Conservation (phyloP, 2,329 filamentous ascomycete species). For the Diatrype stigma region DNA sequence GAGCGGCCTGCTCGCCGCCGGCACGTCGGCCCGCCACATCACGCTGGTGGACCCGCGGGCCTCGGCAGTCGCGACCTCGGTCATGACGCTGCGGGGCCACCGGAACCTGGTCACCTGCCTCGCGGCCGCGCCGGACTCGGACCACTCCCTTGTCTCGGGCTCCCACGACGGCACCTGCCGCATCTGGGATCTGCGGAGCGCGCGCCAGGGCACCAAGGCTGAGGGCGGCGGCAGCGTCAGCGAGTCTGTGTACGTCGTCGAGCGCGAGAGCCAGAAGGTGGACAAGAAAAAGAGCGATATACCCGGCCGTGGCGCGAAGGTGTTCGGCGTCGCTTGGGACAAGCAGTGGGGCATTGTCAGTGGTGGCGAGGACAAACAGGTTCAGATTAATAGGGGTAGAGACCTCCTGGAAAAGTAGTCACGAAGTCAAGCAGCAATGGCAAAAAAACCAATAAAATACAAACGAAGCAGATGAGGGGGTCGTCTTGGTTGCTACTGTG, state of each 20-base stretch:
- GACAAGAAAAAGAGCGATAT: constrained; percentile 53
- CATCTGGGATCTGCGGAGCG: constrained; percentile 86
- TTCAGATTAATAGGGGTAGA: constrained; percentile 80
- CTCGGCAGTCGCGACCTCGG: constrained; percentile 69
- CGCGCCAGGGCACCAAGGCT: constrained; percentile 54
- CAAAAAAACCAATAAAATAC: too few relatives aligned
- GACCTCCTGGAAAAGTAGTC: constrained; percentile 35
- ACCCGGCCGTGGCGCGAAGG: constrained; percentile 81
- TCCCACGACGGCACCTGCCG: constrained; percentile 88
- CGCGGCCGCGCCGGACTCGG: constrained; percentile 55
- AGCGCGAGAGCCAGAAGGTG: constrained; percentile 65
- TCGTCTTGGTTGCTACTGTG: not conserved
- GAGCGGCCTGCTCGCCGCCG: constrained; percentile 62
- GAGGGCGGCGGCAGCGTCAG: constrained; percentile 61
- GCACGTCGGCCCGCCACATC: constrained; percentile 81
- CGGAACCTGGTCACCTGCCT: constrained; percentile 64
- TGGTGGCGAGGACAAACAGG: constrained; percentile 86
- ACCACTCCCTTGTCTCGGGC: constrained; percentile 82
- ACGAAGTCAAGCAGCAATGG: too few relatives aligned
- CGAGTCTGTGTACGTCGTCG: constrained; percentile 71
- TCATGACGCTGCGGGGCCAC: constrained; percentile 90
- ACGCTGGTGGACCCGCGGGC: constrained; percentile 88
- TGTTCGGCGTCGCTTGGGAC: constrained; percentile 87
- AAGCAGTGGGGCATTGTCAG: constrained; percentile 82
- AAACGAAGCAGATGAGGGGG: not conserved